These are phyloP conservation scores for Lolium perenne DNA, from an alignment of 176 grass and related monocot genomes.

Conservation along the genomic window DNA sequence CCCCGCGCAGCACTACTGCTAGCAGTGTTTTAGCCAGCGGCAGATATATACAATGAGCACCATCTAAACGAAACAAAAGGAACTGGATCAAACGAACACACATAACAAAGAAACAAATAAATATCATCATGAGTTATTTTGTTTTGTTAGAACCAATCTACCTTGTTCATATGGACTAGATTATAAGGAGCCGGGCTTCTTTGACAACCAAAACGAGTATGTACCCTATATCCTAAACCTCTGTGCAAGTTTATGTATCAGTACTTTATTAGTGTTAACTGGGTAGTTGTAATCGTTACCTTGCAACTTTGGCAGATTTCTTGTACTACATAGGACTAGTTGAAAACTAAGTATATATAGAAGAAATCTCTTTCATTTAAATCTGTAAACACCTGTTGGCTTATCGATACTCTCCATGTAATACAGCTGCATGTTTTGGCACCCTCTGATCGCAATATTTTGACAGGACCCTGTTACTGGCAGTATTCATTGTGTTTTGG, in stretches of 20 bases:
- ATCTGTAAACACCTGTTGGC: neutral
- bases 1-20: no score
- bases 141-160: neutral
- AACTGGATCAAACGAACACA: no score
- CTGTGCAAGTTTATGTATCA: neutral
- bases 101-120: no score
- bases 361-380: neutral
- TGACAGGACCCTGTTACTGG: conserved; percentile 75
- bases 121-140: neutral
- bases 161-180: neutral
- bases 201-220: neutral
- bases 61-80: no score
- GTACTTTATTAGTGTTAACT: neutral
- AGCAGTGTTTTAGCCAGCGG: no score
- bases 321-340: neutral
- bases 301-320: neutral
- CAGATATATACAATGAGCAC: no score
- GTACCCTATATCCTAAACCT: neutral
- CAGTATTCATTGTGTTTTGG: conserved; percentile 65
- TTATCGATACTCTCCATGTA: neutral
- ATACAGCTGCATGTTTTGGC: neutral
- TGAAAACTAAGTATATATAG: neutral
- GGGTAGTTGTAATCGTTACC: neutral
- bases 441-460: neutral
- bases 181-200: neutral